phyloP scores from a whole-genome alignment of 345 rosid genomes.

The Salix udensis region DNA sequence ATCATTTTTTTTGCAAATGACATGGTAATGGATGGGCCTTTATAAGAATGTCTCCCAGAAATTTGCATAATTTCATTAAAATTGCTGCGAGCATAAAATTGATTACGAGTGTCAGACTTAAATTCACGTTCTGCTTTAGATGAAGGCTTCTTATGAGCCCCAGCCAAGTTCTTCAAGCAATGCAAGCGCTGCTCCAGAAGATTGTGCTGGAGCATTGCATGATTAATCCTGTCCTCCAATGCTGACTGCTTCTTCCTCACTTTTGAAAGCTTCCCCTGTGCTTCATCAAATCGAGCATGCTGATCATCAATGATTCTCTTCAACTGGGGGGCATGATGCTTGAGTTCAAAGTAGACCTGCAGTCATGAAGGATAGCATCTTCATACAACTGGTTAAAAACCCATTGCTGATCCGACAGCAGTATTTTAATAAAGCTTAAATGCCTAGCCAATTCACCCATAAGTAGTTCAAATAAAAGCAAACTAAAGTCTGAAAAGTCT shows the following conservation, averaged over 20 bases:
- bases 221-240: slow-evolving; percentile 55
- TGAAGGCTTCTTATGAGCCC: slow-evolving; percentile 75
- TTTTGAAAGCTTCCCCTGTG: slow-evolving; percentile 56
- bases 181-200: slow-evolving; percentile 61
- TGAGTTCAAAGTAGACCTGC: slow-evolving; percentile 80
- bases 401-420: slow-evolving; percentile 4
- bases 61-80: background rate
- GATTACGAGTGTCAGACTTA: slow-evolving; percentile 78
- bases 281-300: slow-evolving; percentile 56
- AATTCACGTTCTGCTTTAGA: slow-evolving; percentile 80
- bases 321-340: slow-evolving; percentile 83
- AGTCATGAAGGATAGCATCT: background rate
- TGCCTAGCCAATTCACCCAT: background rate
- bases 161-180: slow-evolving; percentile 62
- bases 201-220: slow-evolving; percentile 42
- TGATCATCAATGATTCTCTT: slow-evolving; percentile 75
- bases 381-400: slow-evolving; percentile 2
- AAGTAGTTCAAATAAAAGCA: background rate
- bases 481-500: background rate
- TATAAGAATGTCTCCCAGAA: background rate
- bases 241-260: slow-evolving; percentile 59
- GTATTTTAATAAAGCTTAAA: background rate
- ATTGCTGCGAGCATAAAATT: background rate
- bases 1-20: background rate
- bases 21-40: background rate